phyloP scores from a whole-genome alignment of 495 filamentous ascomycete genomes.

The Hypoxylon fuscum region DNA sequence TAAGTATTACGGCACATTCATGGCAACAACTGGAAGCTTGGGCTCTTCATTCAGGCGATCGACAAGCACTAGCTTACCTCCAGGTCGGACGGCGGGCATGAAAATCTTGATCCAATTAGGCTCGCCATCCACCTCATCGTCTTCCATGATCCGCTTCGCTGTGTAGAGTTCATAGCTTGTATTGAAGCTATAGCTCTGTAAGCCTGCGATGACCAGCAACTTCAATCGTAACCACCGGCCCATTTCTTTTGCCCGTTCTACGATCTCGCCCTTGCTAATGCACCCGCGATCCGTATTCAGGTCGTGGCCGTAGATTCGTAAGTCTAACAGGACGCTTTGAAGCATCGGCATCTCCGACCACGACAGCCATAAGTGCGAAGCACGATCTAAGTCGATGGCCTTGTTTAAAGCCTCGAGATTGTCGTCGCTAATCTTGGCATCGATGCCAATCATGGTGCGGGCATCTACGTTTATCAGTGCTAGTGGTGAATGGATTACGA shows the following conservation, averaged over 20 bases:
- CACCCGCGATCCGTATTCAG: conserved; percentile 35
- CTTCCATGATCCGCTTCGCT: conserved; percentile 17
- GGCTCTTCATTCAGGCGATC: conserved; percentile 25
- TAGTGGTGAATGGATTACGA: conserved; percentile 36
- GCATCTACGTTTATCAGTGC: conserved; percentile 26
- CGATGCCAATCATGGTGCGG: conserved; percentile 8
- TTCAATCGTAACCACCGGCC: conserved; percentile 36
- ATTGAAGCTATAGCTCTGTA: conserved; percentile 41
- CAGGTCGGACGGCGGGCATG: conserved; percentile 29
- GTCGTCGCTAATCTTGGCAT: background rate
- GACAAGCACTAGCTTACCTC: conserved; percentile 37
- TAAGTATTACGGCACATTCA: no score
- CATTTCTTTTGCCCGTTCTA: conserved; percentile 37
- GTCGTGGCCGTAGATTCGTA: conserved; percentile 42
- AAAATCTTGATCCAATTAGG: conserved; percentile 45
- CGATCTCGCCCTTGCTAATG: conserved; percentile 32
- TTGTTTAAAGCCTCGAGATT: conserved; percentile 24
- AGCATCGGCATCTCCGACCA: conserved; percentile 42
- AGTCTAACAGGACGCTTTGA: conserved; percentile 40
- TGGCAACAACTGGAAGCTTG: no score
- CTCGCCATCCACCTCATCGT: conserved; percentile 29
- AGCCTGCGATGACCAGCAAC: conserved; percentile 39
- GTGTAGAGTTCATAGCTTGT: conserved; percentile 23
- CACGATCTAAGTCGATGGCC: conserved; percentile 33
- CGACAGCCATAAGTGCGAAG: conserved; percentile 40